Evolutionary conservation across 495 filamentous ascomycete genomes (phyloP), one percentile per base, ranked within the genome.

Genomic region (Trichoderma gamsii): DNA sequence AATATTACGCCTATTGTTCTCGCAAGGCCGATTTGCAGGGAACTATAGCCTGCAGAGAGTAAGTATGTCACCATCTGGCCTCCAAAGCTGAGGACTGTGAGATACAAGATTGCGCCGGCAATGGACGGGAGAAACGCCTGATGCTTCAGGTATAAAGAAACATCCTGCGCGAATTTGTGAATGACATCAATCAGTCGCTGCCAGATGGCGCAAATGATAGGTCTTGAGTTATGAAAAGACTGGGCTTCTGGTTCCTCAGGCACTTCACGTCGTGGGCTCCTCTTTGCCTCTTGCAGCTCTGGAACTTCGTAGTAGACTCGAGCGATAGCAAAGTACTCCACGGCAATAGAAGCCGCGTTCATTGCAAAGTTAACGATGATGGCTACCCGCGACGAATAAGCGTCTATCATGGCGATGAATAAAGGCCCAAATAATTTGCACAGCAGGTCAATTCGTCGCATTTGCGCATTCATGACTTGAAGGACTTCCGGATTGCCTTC

Each of bases 351-450:
- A 0, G 70, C 65, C 0, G 74, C 2, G 46, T 77, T 85, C 76
- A 81, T 74, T 2, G 23, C 76, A 0, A 83, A 67, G 1, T 72
- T 81, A 21, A 68, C 66, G 3, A 65, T 59, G 23, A 84, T 76
- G 12, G 82, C 81, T 8, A 76, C 63, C 18, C 49, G 59, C 3
- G 74, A 71, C 0, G 82, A 84, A 1, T 61, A 38, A 4, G 51
- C 68, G 41, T 76, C 78, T 16, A 84, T 67, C 11, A 82, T 61
- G 5, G 87, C 83, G 27, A 90, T 84, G 25, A 82, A 74, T 0
- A 90, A 73, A 0, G 89, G 89, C 0, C 84, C 88, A 9, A 87
- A 56, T 8, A 92, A 82, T 72, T 92, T 92, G 79, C 89, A 92
- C 51, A 87, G 75, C 15, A 92, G 79, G 71, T 92, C 89, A 66